Conservation (phyloP, 2,329 filamentous ascomycete genomes). For the Pseudogymnoascus sp. region DNA sequence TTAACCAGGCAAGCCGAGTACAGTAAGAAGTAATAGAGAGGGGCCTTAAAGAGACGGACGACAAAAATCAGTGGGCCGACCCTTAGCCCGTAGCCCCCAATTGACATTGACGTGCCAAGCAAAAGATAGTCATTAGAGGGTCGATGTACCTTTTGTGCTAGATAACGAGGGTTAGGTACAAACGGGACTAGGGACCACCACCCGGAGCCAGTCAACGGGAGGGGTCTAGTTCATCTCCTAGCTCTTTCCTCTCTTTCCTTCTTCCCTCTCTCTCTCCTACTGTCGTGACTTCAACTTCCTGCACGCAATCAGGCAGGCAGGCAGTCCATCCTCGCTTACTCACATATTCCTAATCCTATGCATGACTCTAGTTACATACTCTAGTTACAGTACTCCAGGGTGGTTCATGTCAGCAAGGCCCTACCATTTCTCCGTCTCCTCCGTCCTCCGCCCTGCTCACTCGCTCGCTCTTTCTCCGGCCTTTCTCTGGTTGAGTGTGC, state of each 20-base stretch:
- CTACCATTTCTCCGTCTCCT: background rate
- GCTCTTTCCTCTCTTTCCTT: background rate
- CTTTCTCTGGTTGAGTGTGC: background rate
- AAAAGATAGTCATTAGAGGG: too few relatives aligned
- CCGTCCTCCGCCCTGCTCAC: background rate
- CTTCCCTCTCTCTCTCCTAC: background rate
- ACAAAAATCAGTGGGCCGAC: too few relatives aligned
- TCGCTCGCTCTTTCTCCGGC: background rate
- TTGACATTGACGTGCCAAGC: too few relatives aligned
- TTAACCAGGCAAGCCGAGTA: background rate
- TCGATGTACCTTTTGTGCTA: too few relatives aligned
- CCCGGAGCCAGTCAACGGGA: background rate
- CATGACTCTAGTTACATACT: too few relatives aligned
- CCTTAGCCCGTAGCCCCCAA: too few relatives aligned
- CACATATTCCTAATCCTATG: background rate
- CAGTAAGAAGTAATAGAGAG: too few relatives aligned
- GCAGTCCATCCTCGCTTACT: background rate
- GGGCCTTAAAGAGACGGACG: background rate
- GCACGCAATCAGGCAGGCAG: background rate
- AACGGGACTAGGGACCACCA: background rate
- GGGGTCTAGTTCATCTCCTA: too few relatives aligned
- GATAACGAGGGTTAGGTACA: too few relatives aligned
- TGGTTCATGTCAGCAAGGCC: background rate
- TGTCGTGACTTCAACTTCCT: background rate
- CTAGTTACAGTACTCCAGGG: too few relatives aligned